Percentiles rank a stretch among this genome's conserved stretches.
Evolutionary conservation across 345 rosid genomes (phyloP).

Genomic region (Xanthoceras sorbifolium): DNA sequence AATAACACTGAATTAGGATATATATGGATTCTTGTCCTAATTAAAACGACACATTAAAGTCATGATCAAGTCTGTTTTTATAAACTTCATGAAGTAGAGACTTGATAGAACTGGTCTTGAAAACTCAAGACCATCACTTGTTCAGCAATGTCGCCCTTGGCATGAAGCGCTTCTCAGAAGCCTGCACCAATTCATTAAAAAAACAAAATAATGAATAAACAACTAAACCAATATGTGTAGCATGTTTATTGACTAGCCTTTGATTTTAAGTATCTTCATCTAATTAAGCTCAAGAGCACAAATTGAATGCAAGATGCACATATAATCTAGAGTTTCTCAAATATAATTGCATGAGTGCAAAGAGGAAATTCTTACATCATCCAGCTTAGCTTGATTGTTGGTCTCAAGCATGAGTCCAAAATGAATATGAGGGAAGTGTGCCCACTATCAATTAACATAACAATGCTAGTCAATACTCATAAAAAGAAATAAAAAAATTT

Average conservation of each 20-base stretch:
- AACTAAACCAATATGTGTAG: neutral
- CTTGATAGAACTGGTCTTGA: constrained; percentile 15
- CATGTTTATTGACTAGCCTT: neutral
- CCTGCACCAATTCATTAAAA: constrained; percentile 31
- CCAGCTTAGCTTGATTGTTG: constrained; percentile 63
- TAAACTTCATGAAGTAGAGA: constrained; percentile 9
- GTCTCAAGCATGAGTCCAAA: constrained; percentile 82
- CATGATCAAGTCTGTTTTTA: neutral
- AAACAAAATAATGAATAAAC: neutral
- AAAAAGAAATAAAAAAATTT: too few species aligned
- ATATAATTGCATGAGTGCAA: too few species aligned
- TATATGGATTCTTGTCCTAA: constrained; percentile 10
- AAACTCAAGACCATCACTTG: constrained; percentile 37
- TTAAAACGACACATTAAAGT: constrained; percentile 21
- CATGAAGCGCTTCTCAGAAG: constrained; percentile 43
- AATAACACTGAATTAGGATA: constrained; percentile 19
- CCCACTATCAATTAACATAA: constrained; percentile 60
- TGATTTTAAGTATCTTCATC: neutral
- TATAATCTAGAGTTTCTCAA: neutral
- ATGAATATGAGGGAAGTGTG: constrained; percentile 93
- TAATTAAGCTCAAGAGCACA: neutral
- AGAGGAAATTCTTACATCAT: constrained; percentile 41
- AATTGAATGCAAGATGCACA: too few species aligned
- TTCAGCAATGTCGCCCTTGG: constrained; percentile 41
- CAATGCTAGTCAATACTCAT: constrained; percentile 1